These are phyloP conservation scores for Echinosophora koreensis DNA, from an alignment of 306 rosid species.

Conservation along the genomic window DNA sequence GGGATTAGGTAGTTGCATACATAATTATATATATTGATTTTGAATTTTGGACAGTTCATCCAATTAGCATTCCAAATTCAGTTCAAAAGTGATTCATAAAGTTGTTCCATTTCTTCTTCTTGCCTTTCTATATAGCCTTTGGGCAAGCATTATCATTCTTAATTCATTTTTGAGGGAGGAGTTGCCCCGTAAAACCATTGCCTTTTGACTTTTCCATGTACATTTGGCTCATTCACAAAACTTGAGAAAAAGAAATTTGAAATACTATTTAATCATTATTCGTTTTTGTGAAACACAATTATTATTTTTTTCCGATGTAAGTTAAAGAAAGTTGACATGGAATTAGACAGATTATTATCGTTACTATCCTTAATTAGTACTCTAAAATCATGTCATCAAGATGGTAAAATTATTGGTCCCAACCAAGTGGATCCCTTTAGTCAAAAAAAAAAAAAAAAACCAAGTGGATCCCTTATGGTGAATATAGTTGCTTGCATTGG, in stretches of 20 bases:
- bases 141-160: conserved; percentile 1
- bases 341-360: conserved; percentile 8
- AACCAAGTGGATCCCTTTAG: conserved; percentile 53
- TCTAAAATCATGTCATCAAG: conserved; percentile 41
- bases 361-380: conserved; percentile 40
- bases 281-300: not conserved
- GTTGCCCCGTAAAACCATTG: conserved; percentile 8
- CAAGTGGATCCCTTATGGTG: conserved; percentile 49
- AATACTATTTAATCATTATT: too few relatives aligned
- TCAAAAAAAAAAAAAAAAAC: too few relatives aligned
- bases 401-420: conserved; percentile 42
- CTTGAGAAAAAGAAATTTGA: not conserved
- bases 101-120: not conserved
- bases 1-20: conserved; percentile 48
- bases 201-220: not conserved
- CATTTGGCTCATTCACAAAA: not conserved
- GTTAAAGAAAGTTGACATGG: conserved; percentile 13
- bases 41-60: conserved; percentile 29
- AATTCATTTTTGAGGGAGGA: not conserved
- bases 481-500: conserved; percentile 34
- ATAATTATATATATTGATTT: not conserved
- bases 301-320: not conserved
- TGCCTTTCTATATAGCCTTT: not conserved
- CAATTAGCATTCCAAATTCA: conserved; percentile 2
- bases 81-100: not conserved